A percentile compares a stretch with the other conserved stretches of the same genome.
Conservation (phyloP, 345 rosid genomes). For the Gossypium raimondii region DNA sequence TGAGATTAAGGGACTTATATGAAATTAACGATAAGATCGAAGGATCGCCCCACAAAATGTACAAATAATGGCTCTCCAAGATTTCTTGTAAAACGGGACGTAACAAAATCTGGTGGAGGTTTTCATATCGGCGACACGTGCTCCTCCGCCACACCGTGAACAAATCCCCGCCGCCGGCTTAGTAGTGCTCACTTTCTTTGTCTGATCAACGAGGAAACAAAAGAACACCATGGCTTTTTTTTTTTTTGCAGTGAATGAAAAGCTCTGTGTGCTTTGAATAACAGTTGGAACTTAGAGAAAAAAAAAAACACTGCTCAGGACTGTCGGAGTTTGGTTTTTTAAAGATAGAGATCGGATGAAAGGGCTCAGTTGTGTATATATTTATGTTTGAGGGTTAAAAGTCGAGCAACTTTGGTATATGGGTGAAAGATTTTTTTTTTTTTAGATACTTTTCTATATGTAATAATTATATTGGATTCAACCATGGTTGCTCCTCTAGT, state of each 20-base stretch:
- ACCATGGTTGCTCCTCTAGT: no score
- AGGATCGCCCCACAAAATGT: slow-evolving; percentile 81
- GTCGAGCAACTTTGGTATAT: no score
- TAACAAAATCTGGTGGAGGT: slow-evolving; percentile 73
- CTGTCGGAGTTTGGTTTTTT: not conserved
- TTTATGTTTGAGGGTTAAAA: not conserved
- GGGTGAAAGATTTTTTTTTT: no score
- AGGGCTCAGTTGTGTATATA: not conserved
- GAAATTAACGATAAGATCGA: slow-evolving; percentile 55
- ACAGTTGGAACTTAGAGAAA: not conserved
- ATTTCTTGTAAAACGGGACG: slow-evolving; percentile 80
- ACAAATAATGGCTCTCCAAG: slow-evolving; percentile 85
- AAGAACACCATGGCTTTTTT: slow-evolving; percentile 48
- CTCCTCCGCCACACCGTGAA: slow-evolving; percentile 92
- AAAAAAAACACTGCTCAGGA: not conserved
- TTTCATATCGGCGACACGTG: slow-evolving; percentile 93
- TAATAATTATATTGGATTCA: no score
- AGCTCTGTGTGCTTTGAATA: no score
- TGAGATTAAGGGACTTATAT: not conserved
- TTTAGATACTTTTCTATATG: no score
- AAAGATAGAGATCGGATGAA: not conserved
- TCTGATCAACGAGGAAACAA: slow-evolving; percentile 93
- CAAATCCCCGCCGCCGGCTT: slow-evolving; percentile 92
- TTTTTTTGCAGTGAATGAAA: not conserved
- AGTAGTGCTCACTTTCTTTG: slow-evolving; percentile 55